phyloP scores from a whole-genome alignment of 208 protist species.

The Crithidia fasciculata region DNA sequence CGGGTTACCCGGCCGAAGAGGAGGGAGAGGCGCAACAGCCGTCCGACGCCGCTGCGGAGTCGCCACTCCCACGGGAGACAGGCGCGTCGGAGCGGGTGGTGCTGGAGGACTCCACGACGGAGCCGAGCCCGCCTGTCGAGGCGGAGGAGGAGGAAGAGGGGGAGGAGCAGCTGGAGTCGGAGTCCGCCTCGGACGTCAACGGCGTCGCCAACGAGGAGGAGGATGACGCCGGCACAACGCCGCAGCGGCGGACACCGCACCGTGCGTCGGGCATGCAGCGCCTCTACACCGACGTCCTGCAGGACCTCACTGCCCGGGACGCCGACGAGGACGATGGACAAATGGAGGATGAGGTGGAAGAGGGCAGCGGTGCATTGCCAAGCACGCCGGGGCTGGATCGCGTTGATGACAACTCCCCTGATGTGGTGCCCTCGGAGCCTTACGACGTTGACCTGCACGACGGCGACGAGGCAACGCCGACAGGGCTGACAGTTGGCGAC shows the following conservation, averaged over 20 bases:
- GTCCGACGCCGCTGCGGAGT: background rate
- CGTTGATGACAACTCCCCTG: background rate
- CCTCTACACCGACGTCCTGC: slow-evolving; percentile 8
- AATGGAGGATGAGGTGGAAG: background rate
- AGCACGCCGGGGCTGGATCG: too few species aligned
- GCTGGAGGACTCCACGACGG: slow-evolving; percentile 10
- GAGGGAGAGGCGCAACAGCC: background rate
- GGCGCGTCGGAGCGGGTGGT: background rate
- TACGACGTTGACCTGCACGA: slow-evolving; percentile 15
- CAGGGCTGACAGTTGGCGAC: too few species aligned
- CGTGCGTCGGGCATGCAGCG: background rate
- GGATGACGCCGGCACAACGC: background rate
- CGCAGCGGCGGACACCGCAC: background rate
- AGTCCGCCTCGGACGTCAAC: slow-evolving; percentile 4
- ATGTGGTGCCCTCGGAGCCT: background rate
- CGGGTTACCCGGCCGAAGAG: background rate
- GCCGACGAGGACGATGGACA: background rate
- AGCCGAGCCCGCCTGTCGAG: slow-evolving; percentile 4
- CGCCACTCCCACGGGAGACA: background rate
- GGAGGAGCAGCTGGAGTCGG: slow-evolving; percentile 5
- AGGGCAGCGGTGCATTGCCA: background rate
- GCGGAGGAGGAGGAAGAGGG: background rate
- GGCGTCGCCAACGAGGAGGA: background rate
- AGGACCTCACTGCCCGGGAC: background rate
- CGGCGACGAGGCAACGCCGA: background rate